Conservation (phyloP, 2,329 filamentous ascomycete genomes). For the Trichophyton simii region DNA sequence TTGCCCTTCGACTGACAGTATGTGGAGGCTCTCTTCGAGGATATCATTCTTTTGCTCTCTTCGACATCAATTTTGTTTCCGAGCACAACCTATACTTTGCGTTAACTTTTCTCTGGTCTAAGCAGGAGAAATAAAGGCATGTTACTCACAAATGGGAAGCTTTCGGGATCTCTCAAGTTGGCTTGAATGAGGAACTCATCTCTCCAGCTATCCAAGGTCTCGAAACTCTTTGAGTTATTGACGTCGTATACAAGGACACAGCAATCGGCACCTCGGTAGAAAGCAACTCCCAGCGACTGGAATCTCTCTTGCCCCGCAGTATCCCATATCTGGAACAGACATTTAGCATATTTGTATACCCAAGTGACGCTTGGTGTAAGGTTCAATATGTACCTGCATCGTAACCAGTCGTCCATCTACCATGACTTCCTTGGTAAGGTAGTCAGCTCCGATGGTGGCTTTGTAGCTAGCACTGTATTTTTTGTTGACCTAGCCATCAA, state of each 20-base stretch:
- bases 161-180: constrained; percentile 88
- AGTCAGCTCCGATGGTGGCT: constrained; percentile 96
- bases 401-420: constrained; percentile 96
- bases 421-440: constrained; percentile 92
- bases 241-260: constrained; percentile 99
- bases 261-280: constrained; percentile 98
- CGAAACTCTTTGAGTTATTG: constrained; percentile 98
- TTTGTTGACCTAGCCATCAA: constrained; percentile 73
- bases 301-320: constrained; percentile 97
- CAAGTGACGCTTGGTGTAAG: background rate
- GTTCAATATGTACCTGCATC: constrained; percentile 61
- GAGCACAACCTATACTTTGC: constrained; percentile 58
- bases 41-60: constrained; percentile 94
- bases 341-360: background rate
- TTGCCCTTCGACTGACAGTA: constrained; percentile 97
- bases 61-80: constrained; percentile 99
- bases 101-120: constrained; percentile 1
- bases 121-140: background rate
- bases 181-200: constrained; percentile 98
- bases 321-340: constrained; percentile 74
- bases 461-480: constrained; percentile 99
- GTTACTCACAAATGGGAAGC: constrained; percentile 79
- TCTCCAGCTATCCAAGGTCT: constrained; percentile 94
- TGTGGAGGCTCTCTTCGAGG: constrained; percentile 87
- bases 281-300: constrained; percentile 98